Base-by-base conservation (phyloP, 208 protist genomes). In the Angomonas ambiguus region DNA sequence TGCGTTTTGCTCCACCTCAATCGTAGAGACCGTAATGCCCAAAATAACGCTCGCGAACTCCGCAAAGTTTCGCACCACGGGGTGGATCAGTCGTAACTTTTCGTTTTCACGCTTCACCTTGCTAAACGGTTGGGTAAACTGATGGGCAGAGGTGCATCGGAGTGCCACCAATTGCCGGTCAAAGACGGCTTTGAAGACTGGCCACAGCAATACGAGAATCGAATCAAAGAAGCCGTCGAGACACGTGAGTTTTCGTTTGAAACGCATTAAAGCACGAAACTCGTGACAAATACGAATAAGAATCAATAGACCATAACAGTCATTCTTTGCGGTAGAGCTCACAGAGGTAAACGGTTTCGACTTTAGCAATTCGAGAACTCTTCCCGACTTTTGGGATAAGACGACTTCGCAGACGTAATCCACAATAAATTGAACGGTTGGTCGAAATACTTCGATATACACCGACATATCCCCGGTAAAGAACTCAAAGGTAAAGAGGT, bases 401-500 rank as follows among this genome's bases (percentile, higher is more conserved):
- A 94, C 55, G 24, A 91, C 79, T 51, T 95, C 89, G 0, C 85
- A 71, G 5, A 95, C 56, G 59, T 95, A 95, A 63, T 92, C 82
- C 3, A 95, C 71, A 18, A 95, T 68, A 49, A 91, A 92, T 62
- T 95, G 83, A 63, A 92, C 66, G 0, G 80, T 88, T 2, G 85
- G 85, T 41, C 78, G 80, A 31, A 92, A 90, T 1, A 91, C 85
- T 53, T 89, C 82, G 0, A 82, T 76, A 71, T 87, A 89, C 22
- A 95, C 79, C 57, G 83, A 80, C 74, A 81, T 87, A 67, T 92
- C 85, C 28, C 88, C 88, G 4, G 77, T 75, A 51, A 95, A 95
- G 62, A 95, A 92, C 41, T 78, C 70, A 60, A 91, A 92, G 1
- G 83, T 89, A 71, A 95, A 95, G 65, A 95, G 76, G 67, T 90